Base-by-base conservation (phyloP, 2,329 filamentous ascomycete genomes). In the Eutypella sp. region DNA sequence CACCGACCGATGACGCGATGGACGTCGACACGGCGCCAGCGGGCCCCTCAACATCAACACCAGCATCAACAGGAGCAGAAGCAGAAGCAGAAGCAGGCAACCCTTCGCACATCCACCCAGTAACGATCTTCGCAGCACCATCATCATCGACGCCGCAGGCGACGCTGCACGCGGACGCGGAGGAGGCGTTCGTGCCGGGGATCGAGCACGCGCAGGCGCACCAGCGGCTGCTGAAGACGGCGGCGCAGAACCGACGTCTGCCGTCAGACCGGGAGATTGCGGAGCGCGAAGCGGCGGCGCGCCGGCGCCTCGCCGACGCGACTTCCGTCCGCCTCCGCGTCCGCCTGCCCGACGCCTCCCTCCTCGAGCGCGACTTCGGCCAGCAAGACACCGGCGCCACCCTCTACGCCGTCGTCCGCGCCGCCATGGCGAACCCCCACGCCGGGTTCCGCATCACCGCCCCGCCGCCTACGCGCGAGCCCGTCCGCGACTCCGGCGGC, bases 311-410 rank as follows among this genome's bases (percentile, higher is more conserved):
- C 1, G 77, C 83, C 5, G 75, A 78, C 5, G 75, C 91, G 49
- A 81, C 78, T 42, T 79, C 80, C 25, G 79, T 95, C 25, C 76
- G 81, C 23, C 75, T 97, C 52, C 89, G 87, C 53, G 79, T 96
- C 41, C 85, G 91, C 22, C 91, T 96, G 56, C 92, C 92, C 0
- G 91, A 97, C 62, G 87, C 91, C 56, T 87, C 83, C 47, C 82
- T 84, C 44, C 81, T 90, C 25, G 81, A 89, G 42, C 84, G 84
- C 68, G 77, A 75, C n/a, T 82, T 95, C 54, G 76, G 74, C 2
- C 80, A 81, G 18, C 64, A 72, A 1, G 84, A 91, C 44, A 89
- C 87, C 0, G 86, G 84, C 1, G 73, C 76, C 3, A 77, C 79
- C 42, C 71, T 99, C 2, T 89, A 97, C 67, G 71, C 74, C 13